Percentiles rank a stretch among this genome's conserved stretches.
Conservation (phyloP, 345 rosid species). For the Eucalyptus sideroxylon region DNA sequence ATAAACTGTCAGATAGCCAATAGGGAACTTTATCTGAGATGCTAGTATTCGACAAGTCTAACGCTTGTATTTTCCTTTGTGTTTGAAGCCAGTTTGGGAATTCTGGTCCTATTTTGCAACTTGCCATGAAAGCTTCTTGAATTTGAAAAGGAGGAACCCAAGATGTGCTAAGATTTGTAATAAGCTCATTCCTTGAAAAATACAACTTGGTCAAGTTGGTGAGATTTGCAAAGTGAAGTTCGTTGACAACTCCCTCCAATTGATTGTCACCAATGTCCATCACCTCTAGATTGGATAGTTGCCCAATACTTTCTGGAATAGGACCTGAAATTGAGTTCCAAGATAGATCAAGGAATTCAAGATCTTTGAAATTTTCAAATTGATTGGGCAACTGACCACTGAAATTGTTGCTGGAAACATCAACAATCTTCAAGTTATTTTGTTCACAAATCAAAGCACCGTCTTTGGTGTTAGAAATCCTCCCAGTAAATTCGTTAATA, state of each 20-base stretch:
- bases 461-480: not conserved
- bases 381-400: not conserved
- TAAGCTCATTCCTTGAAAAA: rapidly evolving
- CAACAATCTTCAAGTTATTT: not conserved
- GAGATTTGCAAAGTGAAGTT: constrained; percentile 5
- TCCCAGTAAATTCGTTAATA: not conserved
- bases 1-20: not conserved
- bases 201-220: not conserved
- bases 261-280: not conserved
- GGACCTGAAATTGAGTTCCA: not conserved
- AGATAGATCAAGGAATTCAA: not conserved
- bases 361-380: not conserved
- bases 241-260: not conserved
- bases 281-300: not conserved
- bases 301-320: constrained; percentile 1
- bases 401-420: not conserved
- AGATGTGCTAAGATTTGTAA: not conserved
- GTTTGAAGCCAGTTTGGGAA: not conserved
- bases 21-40: not conserved
- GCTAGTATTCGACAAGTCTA: not conserved
- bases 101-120: rapidly evolving
- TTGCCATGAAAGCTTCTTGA: not conserved
- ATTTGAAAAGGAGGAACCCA: not conserved
- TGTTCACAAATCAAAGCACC: not conserved
- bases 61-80: rapidly evolving